Evolutionary conservation across 2,329 filamentous ascomycete genomes (phyloP).

Genomic region (Colletotrichum lindemuthianum): DNA sequence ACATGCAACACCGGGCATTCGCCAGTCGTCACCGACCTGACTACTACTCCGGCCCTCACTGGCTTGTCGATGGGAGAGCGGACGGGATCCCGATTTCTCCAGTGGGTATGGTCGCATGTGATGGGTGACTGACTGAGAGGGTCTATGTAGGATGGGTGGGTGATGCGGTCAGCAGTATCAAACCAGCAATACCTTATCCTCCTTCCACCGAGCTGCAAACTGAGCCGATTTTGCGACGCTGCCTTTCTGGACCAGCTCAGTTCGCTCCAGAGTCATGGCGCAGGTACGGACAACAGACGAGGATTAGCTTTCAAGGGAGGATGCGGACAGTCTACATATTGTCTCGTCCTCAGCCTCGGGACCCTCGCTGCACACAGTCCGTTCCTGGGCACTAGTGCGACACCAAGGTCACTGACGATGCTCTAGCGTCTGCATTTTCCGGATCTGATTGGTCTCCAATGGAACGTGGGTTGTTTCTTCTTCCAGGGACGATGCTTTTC

Average conservation of each 20-base stretch:
- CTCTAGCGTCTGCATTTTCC: slow-evolving; percentile 25
- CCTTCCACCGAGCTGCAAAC: not conserved
- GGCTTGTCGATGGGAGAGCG: slow-evolving; percentile 31
- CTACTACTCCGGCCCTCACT: slow-evolving; percentile 31
- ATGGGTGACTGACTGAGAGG: no score
- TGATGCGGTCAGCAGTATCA: slow-evolving; percentile 1
- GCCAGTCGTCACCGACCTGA: slow-evolving; percentile 22
- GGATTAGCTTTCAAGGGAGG: not conserved
- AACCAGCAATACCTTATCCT: not conserved
- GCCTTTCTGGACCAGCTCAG: not conserved
- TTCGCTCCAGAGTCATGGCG: not conserved
- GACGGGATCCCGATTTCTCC: slow-evolving; percentile 33
- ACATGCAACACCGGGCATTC: slow-evolving; percentile 31
- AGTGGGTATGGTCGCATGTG: slow-evolving; percentile 32
- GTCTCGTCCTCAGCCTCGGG: slow-evolving; percentile 20
- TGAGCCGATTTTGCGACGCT: not conserved
- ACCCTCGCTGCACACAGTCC: not conserved
- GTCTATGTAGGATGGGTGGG: not conserved
- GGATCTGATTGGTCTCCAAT: not conserved
- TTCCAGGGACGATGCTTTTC: not conserved
- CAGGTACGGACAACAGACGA: not conserved
- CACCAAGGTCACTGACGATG: slow-evolving; percentile 6
- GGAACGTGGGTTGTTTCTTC: slow-evolving; percentile 2
- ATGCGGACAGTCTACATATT: slow-evolving; percentile 1
- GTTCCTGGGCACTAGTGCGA: slow-evolving; percentile 17